Base-by-base conservation (phyloP, 768 basidiomycete genomes). In the Mycena capillaripes region DNA sequence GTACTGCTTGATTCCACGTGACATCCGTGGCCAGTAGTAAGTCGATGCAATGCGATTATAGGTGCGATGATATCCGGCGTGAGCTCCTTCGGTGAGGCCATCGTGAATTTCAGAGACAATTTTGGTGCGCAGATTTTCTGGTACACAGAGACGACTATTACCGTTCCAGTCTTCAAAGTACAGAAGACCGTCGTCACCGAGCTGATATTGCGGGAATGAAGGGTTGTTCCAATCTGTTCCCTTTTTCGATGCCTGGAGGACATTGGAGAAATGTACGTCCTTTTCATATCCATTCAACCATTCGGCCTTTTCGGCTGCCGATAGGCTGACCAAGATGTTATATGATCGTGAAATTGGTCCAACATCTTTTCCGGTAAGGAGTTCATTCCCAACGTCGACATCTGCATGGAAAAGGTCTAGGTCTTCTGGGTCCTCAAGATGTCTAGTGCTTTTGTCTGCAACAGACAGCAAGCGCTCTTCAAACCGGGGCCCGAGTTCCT, bases 61-160 rank as follows among this genome's bases (percentile, higher is more conserved):
- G 1, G 53, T 55, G 6, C 30, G 29, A 32, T 55, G 53, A 25
- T 32, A 55, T 6, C 53, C 53, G 0, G 30, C 30, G 14, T 55
- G 53, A 4, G 53, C 53, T 5, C 30, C 30, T 19, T 55, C 53
- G 7, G 53, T 32, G 1, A 55, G 29, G 1, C 30, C 30, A 21
- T 55, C 19, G 19, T 55, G 53, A 21, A 32, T 19, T 3, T 55
- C 53, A 2, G 29, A 17, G 19, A 55, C 14, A 11, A 55, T 55
- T 32, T 32, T 30, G 3, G 16, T 21, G 53, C 29, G 53, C 4
- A 55, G 17, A 21, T 11, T 32, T 30, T 64, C 55, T 6, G 82
- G 82, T 0, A 83, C 79, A 59, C 80, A 82, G 0, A 83, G 56
- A 1, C 77, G 27, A 16, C 52, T 59, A n/a, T 76, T 74, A 14